Conservation (phyloP, 305 asterid genomes). For the Salvia sclarea region DNA sequence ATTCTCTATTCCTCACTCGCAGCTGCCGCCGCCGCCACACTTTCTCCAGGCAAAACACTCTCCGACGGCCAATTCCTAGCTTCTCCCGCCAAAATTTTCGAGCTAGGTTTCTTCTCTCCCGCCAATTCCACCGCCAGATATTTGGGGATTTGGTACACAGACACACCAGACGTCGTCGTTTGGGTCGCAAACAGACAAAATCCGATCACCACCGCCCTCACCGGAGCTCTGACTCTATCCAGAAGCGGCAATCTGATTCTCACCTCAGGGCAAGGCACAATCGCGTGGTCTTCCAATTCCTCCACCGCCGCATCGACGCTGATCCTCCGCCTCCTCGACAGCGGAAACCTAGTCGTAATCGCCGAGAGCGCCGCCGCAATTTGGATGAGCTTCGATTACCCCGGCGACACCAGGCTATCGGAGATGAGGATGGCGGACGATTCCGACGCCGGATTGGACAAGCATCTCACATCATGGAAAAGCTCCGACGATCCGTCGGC, state of each 20-base stretch:
- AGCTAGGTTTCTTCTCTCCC: constrained; percentile 31
- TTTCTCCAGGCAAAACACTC: constrained; percentile 6
- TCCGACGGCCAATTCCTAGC: background rate
- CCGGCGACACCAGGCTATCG: constrained; percentile 15
- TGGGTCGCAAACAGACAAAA: constrained; percentile 31
- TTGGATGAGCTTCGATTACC: constrained; percentile 28
- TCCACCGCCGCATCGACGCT: background rate
- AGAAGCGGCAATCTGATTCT: constrained; percentile 18
- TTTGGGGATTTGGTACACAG: constrained; percentile 28
- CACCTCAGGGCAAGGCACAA: background rate
- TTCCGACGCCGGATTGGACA: background rate
- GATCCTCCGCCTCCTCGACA: constrained; percentile 22
- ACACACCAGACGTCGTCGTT: constrained; percentile 24
- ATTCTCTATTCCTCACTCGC: background rate
- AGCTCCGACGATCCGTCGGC: background rate
- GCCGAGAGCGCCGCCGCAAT: background rate
- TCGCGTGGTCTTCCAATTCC: constrained; percentile 9
- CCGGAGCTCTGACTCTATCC: constrained; percentile 1
- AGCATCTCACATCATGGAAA: constrained; percentile 12
- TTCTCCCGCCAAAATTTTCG: constrained; percentile 14
- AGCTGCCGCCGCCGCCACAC: background rate
- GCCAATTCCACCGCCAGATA: constrained; percentile 11
- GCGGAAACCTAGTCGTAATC: constrained; percentile 26
- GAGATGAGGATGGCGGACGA: constrained; percentile 19
- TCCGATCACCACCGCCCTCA: background rate